A percentile compares a stretch with the other conserved stretches of the same genome.
Conservation (phyloP, 495 filamentous ascomycete genomes). For the Penicillium longicatenatum region DNA sequence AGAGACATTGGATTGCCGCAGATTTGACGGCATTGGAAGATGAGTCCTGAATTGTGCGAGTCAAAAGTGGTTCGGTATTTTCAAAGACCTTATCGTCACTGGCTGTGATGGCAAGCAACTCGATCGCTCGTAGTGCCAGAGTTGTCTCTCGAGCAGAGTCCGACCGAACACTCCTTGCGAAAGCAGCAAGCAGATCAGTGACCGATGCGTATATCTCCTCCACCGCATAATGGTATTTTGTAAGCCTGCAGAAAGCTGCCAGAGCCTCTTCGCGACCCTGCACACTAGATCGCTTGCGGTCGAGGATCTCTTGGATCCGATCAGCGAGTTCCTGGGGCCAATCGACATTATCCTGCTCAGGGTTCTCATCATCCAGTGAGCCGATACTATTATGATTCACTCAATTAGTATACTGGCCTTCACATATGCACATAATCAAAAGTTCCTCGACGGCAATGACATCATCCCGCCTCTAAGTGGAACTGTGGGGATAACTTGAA, state of each 20-base stretch:
- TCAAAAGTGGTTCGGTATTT: slow-evolving; percentile 62
- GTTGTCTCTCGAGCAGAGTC: slow-evolving; percentile 72
- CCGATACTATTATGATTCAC: slow-evolving; percentile 24
- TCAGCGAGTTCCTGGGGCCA: slow-evolving; percentile 71
- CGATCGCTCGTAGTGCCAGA: slow-evolving; percentile 72
- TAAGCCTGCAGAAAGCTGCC: slow-evolving; percentile 66
- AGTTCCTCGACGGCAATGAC: slow-evolving; percentile 26
- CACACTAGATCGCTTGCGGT: slow-evolving; percentile 83
- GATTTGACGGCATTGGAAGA: slow-evolving; percentile 65
- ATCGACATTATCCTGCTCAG: slow-evolving; percentile 54
- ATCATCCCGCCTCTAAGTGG: slow-evolving; percentile 42
- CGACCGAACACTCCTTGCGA: slow-evolving; percentile 71
- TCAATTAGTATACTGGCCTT: slow-evolving; percentile 14
- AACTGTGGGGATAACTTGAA: slow-evolving; percentile 18
- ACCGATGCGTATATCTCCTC: slow-evolving; percentile 64
- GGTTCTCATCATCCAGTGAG: slow-evolving; percentile 64
- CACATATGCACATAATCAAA: slow-evolving; percentile 1
- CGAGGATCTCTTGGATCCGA: slow-evolving; percentile 77
- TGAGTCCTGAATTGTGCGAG: slow-evolving; percentile 70
- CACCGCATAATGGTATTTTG: slow-evolving; percentile 71
- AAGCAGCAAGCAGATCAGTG: slow-evolving; percentile 66
- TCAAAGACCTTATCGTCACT: slow-evolving; percentile 72
- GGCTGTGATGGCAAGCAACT: slow-evolving; percentile 72
- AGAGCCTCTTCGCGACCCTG: slow-evolving; percentile 77
- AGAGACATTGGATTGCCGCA: slow-evolving; percentile 74